These are phyloP conservation scores for Fusarium longipes DNA, from an alignment of 2,329 filamentous ascomycete genomes.

Conservation along the genomic window DNA sequence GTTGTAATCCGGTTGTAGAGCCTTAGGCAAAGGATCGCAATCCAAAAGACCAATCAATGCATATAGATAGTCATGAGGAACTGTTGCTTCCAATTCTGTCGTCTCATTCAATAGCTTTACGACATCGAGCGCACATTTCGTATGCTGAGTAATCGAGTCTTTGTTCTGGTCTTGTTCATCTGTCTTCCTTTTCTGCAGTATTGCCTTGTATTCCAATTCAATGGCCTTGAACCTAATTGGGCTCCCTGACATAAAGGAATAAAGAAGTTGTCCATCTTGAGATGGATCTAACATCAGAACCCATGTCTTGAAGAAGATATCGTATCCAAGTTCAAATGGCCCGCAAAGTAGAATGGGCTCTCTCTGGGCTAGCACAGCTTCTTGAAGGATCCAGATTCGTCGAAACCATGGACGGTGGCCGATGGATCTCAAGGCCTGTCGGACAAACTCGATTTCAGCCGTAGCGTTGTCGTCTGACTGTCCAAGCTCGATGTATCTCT, in stretches of 20 bases:
- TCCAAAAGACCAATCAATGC: constrained; percentile 8
- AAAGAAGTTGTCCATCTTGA: constrained; percentile 4
- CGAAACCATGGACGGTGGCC: constrained; percentile 23
- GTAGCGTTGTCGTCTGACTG: fast-evolving
- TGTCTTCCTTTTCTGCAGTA: background rate
- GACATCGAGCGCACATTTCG: constrained; percentile 1
- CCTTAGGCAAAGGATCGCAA: background rate
- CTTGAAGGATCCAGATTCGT: constrained; percentile 29
- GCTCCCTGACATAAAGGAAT: background rate
- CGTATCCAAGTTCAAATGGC: background rate
- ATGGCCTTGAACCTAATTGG: constrained; percentile 19
- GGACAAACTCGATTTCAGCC: background rate
- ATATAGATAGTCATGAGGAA: constrained; percentile 24
- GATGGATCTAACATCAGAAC: constrained; percentile 12
- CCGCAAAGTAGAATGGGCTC: constrained; percentile 1
- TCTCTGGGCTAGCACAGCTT: constrained; percentile 6
- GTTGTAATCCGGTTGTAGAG: background rate
- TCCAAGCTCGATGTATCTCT: background rate
- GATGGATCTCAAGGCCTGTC: background rate
- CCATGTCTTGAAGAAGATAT: constrained; percentile 22
- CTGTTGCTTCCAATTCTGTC: constrained; percentile 17
- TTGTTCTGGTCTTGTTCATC: fast-evolving
- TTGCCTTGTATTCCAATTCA: background rate
- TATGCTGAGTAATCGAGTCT: background rate
- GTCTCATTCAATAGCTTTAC: constrained; percentile 5